These are phyloP conservation scores for Neocucurbitaria cava DNA, from an alignment of 2,329 filamentous ascomycete genomes.

Conservation along the genomic window DNA sequence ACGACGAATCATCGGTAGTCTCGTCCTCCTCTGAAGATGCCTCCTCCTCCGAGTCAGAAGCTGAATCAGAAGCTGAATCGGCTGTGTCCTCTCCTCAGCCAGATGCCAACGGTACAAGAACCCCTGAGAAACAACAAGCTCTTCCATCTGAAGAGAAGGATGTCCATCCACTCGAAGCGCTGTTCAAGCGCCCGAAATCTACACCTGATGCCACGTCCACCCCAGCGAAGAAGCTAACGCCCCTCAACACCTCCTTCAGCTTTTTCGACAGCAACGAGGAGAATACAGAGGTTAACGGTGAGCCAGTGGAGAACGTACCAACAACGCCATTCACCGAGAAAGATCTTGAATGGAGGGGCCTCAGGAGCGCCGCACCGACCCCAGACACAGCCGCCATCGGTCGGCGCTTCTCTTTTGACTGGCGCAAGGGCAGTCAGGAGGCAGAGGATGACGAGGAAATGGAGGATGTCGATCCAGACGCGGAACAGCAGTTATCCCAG, in stretches of 20 bases:
- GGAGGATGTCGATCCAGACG: constrained; percentile 24
- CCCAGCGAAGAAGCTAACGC: constrained; percentile 49
- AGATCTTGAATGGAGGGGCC: constrained; percentile 75
- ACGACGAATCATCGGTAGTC: constrained; percentile 44
- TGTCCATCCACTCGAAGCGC: constrained; percentile 86
- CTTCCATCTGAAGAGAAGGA: constrained; percentile 40
- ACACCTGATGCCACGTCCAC: constrained; percentile 32
- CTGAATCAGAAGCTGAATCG: constrained; percentile 18
- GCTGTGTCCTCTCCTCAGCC: constrained; percentile 21
- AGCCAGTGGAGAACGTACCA: constrained; percentile 54
- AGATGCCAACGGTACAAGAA: constrained; percentile 14
- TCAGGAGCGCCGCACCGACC: constrained; percentile 91
- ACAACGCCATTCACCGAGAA: constrained; percentile 84
- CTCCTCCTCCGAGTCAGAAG: constrained; percentile 28
- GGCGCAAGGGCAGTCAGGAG: constrained; percentile 50
- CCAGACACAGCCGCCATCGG: constrained; percentile 87
- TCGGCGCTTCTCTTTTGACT: constrained; percentile 64
- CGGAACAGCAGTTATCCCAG: constrained; percentile 30
- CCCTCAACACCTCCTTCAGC: constrained; percentile 70
- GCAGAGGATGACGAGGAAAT: constrained; percentile 56
- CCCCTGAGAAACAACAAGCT: constrained; percentile 19
- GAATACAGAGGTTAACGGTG: constrained; percentile 42
- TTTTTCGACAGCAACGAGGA: constrained; percentile 72
- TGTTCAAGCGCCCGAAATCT: constrained; percentile 78
- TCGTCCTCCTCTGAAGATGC: constrained; percentile 45